phyloP scores from a whole-genome alignment of 306 rosid genomes.

The Vicia faba region DNA sequence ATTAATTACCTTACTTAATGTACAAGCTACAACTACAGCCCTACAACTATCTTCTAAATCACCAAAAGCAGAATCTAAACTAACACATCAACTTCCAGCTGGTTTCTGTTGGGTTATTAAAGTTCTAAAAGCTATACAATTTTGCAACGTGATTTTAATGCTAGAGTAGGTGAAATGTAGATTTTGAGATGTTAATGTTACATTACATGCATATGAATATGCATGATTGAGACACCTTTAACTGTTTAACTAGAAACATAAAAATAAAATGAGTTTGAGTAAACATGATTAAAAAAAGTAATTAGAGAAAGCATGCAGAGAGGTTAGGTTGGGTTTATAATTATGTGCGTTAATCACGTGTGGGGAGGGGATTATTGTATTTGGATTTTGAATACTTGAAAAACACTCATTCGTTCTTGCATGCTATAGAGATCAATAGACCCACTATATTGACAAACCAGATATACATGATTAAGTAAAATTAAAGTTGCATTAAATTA shows the following conservation, averaged over 20 bases:
- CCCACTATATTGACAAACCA: background rate
- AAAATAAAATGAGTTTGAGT: background rate
- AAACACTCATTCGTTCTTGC: background rate
- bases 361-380: background rate
- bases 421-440: background rate
- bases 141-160: background rate
- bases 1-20: background rate
- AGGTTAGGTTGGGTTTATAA: background rate
- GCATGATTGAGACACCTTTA: background rate
- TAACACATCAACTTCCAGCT: conserved; percentile 2
- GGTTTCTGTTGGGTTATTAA: conserved; percentile 4
- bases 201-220: background rate
- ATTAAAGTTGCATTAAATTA: background rate
- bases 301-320: background rate
- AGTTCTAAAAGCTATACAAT: background rate
- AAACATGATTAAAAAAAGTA: background rate
- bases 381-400: background rate
- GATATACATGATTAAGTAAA: background rate
- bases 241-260: background rate
- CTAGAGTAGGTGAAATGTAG: background rate
- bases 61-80: conserved; percentile 10
- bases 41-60: background rate
- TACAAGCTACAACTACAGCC: conserved; percentile 3
- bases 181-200: conserved; percentile 3
- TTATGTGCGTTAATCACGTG: conserved; percentile 6